phyloP scores from a whole-genome alignment of 805 yeast genomes.

The Wickerhamiella dianesei region DNA sequence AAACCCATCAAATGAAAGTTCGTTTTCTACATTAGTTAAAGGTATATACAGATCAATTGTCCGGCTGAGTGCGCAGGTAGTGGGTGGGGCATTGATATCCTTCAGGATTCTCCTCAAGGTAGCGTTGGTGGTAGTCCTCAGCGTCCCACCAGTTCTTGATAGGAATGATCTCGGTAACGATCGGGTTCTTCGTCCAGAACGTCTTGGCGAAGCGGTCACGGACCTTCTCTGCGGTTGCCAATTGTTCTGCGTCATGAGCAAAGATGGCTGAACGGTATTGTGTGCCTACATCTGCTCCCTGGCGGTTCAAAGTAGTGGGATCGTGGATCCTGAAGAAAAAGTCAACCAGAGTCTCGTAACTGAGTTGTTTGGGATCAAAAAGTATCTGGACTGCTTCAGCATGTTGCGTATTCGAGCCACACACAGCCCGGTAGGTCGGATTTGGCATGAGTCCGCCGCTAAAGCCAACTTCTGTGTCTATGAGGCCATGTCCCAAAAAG shows the following conservation, averaged over 20 bases:
- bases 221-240: constrained; percentile 30
- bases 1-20: too few species aligned
- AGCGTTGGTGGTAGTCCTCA: constrained; percentile 86
- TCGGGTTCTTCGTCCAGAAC: constrained; percentile 53
- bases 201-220: constrained; percentile 47
- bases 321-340: constrained; percentile 89
- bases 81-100: constrained; percentile 92
- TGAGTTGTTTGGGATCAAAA: constrained; percentile 55
- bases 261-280: constrained; percentile 83
- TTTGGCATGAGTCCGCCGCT: constrained; percentile 51
- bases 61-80: constrained; percentile 43
- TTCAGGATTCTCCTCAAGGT: constrained; percentile 62
- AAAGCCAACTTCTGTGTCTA: constrained; percentile 78
- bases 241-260: constrained; percentile 42
- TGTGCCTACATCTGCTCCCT: constrained; percentile 81
- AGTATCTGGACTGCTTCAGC: constrained; percentile 80
- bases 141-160: constrained; percentile 72
- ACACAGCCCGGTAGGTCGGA: constrained; percentile 61
- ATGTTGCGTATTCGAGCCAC: constrained; percentile 59
- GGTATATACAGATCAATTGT: too few species aligned
- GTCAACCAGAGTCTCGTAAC: constrained; percentile 51
- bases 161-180: constrained; percentile 59
- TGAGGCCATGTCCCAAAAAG: constrained; percentile 46
- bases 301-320: constrained; percentile 71
- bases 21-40: too few species aligned